Base-by-base conservation (phyloP, 2,329 filamentous ascomycete species). In the Nemania sp. region DNA sequence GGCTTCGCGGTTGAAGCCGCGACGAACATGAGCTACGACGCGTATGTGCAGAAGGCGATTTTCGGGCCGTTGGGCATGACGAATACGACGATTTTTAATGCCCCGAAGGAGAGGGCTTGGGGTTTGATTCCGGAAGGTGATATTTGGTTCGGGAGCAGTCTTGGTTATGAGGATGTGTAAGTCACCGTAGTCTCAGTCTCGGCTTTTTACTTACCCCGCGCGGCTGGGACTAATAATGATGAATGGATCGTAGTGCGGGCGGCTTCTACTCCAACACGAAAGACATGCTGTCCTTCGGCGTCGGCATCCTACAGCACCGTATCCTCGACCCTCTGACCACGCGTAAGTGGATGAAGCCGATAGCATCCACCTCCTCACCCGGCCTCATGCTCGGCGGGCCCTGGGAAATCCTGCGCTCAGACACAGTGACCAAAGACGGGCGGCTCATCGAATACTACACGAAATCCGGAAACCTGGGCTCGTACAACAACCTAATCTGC, bases 371-470 rank as follows among this genome's bases (percentile, higher is more conserved):
- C n/a, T 72, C 70, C 3, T 65, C 66, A 1, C 36, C 62, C 0
- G 65, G 66, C 7, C 26, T 66, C 0, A 50, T 58, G 31, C 56
- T 73, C n/a, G 71, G 72, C 17, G 68, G 64, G 2, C 69, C 67
- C 2, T 71, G 69, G 70, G 69, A 72, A 45, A 71, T 72, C 45
- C 49, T 64, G 7, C 68, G 70, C 24, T 67, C 69, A 5, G 62
- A 60, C 6, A 70, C 62, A 2, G 61, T 67, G 30, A 70, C 68
- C 5, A 62, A 61, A 15, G 62, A 66, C 41, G 62, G 60, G 42
- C 66, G 66, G 9, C 59, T 68, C 1, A 50, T 72, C 42, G 67
- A 70, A 34, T 62, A 70, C 37, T 72, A 71, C 61, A 70, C 66
- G 47, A 72, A 72, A 20, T 57, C 65, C 6, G 70, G 70, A 1